Percentiles rank a stretch among this genome's conserved stretches.
These are phyloP conservation scores for Venturia aucupariae DNA, from an alignment of 2,329 filamentous ascomycete species.

Conservation along the genomic window DNA sequence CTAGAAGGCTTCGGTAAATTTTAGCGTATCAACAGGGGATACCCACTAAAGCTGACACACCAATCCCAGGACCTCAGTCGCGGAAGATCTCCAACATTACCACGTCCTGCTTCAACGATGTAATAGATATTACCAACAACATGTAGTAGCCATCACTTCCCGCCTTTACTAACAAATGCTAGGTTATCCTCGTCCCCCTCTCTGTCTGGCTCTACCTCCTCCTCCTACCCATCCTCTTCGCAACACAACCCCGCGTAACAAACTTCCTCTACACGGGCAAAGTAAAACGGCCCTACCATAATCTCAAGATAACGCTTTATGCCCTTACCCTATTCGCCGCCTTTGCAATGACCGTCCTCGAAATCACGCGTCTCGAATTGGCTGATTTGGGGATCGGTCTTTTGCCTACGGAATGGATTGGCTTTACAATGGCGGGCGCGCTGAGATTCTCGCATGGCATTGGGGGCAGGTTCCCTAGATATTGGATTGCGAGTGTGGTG, in stretches of 20 bases:
- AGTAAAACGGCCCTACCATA: not conserved
- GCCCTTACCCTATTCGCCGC: not conserved
- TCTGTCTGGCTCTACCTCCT: not conserved
- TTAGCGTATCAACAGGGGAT: not conserved
- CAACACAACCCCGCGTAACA: not conserved
- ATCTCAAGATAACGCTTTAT: not conserved
- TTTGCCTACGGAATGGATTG: not conserved
- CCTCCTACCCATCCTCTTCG: not conserved
- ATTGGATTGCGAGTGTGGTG: not conserved
- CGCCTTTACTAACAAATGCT: not conserved
- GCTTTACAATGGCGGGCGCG: not conserved
- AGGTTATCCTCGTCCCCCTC: not conserved
- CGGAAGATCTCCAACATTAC: not conserved
- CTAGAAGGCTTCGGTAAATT: not conserved
- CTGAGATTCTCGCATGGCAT: not conserved
- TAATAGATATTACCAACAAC: not conserved
- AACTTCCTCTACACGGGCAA: not conserved
- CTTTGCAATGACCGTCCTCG: constrained; percentile 1
- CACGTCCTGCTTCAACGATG: constrained; percentile 2
- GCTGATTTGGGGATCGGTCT: not conserved
- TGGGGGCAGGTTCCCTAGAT: not conserved
- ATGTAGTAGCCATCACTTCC: too few species aligned
- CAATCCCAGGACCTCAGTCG: not conserved
- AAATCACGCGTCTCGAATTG: not conserved
- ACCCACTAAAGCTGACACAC: not conserved